Conservation (phyloP, 768 basidiomycete genomes). For the Tulasnella sp. region DNA sequence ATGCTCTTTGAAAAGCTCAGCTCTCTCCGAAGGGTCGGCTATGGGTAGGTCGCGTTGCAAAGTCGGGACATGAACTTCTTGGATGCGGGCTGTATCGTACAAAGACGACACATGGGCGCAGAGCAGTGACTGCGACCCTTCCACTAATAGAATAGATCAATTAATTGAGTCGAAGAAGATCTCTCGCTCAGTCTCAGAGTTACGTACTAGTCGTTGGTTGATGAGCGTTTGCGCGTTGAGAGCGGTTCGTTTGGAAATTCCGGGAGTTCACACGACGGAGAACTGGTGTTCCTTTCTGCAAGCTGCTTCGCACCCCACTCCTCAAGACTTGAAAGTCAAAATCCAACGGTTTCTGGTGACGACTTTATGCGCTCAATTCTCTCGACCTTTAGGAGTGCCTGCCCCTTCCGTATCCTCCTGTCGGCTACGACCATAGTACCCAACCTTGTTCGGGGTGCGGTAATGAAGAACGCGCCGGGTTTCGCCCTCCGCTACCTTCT, state of each 20-base stretch:
- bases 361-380: neutral
- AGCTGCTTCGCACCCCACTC: neutral
- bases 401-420: neutral
- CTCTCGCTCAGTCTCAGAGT: neutral
- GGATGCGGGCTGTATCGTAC: neutral
- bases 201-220: neutral
- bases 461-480: neutral
- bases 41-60: conserved; percentile 53
- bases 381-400: neutral
- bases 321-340: neutral
- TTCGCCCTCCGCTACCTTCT: neutral
- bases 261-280: conserved; percentile 9
- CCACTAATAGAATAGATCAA: neutral
- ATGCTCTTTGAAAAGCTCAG: conserved; percentile 61
- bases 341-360: neutral
- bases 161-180: neutral
- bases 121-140: conserved; percentile 20
- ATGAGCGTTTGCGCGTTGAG: neutral
- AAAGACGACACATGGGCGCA: conserved; percentile 25
- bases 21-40: conserved; percentile 40
- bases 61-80: conserved; percentile 39
- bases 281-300: neutral
- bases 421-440: neutral
- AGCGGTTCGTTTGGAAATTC: conserved; percentile 18
- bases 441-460: neutral